These are phyloP conservation scores for Colletotrichum sansevieriae DNA, from an alignment of 2,329 filamentous ascomycete species.

Conservation along the genomic window DNA sequence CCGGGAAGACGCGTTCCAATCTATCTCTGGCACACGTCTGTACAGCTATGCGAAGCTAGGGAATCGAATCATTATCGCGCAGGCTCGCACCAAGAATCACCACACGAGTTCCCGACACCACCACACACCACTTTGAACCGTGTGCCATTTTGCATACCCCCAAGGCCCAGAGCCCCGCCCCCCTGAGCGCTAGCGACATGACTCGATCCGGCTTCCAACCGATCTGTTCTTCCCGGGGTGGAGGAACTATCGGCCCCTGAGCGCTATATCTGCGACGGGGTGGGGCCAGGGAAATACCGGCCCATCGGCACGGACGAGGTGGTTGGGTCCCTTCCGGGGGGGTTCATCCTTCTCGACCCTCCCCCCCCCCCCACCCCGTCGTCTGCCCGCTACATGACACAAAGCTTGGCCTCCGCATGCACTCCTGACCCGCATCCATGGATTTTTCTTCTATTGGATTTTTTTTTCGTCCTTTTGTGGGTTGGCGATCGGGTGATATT, in stretches of 20 bases:
- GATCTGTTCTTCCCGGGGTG: not conserved
- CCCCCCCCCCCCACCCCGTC: not conserved
- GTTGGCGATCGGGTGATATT: not conserved
- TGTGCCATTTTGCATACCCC: not conserved
- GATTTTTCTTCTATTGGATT: too few species aligned
- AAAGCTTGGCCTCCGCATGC: conserved; percentile 34
- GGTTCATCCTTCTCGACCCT: not conserved
- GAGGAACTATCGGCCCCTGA: conserved; percentile 17
- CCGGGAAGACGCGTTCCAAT: not conserved
- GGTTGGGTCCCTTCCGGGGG: conserved; percentile 12
- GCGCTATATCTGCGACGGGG: conserved; percentile 32
- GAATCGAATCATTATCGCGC: not conserved
- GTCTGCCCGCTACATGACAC: conserved; percentile 20
- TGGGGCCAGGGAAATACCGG: conserved; percentile 2
- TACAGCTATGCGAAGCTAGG: not conserved
- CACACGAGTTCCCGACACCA: too few species aligned
- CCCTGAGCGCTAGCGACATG: not conserved
- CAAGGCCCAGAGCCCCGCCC: not conserved
- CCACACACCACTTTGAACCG: not conserved
- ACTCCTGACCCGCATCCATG: conserved; percentile 9
- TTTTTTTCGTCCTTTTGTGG: too few species aligned
- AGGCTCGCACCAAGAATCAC: not conserved
- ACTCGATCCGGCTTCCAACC: conserved; percentile 4
- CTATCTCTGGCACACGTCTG: not conserved
- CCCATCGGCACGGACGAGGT: conserved; percentile 17